Percentiles rank a stretch among this genome's conserved stretches.
Evolutionary conservation across 2,329 filamentous ascomycete species (phyloP).

Genomic region (Neofusicoccum sp.): DNA sequence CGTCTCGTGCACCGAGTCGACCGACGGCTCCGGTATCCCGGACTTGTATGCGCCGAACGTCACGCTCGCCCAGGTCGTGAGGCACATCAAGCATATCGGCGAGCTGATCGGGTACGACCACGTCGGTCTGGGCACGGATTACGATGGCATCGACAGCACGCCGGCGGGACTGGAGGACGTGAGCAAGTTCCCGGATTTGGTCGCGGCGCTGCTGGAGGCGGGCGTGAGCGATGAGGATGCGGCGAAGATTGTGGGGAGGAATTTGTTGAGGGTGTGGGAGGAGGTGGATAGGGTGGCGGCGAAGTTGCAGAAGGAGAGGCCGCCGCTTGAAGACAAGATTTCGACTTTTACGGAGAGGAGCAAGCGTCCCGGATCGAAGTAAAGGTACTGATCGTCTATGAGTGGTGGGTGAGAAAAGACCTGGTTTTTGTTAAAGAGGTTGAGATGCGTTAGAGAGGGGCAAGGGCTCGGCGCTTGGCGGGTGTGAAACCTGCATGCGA

Average conservation of each 20-base stretch:
- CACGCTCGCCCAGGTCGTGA: constrained; percentile 75
- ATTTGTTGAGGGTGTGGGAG: constrained; percentile 81
- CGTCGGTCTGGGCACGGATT: constrained; percentile 88
- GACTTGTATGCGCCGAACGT: constrained; percentile 67
- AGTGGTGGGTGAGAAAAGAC: neutral
- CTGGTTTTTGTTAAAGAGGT: too few species aligned
- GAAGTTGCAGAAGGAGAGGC: constrained; percentile 58
- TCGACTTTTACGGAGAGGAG: constrained; percentile 23
- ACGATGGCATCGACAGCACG: constrained; percentile 71
- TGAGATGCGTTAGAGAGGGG: too few species aligned
- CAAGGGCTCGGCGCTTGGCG: too few species aligned
- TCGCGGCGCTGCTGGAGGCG: constrained; percentile 71
- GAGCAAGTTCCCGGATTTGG: constrained; percentile 75
- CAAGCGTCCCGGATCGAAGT: neutral
- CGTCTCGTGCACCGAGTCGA: constrained; percentile 69
- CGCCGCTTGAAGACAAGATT: constrained; percentile 50
- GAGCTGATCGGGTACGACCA: constrained; percentile 82
- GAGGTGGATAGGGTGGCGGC: constrained; percentile 74
- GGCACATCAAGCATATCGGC: constrained; percentile 83
- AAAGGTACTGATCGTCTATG: neutral
- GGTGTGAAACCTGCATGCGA: too few species aligned
- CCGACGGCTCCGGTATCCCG: constrained; percentile 66
- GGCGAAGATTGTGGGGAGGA: constrained; percentile 75
- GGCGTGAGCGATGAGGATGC: constrained; percentile 76
- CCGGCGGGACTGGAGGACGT: constrained; percentile 83